Base-by-base conservation (phyloP, 345 rosid genomes). In the Euphorbia tirucalli region DNA sequence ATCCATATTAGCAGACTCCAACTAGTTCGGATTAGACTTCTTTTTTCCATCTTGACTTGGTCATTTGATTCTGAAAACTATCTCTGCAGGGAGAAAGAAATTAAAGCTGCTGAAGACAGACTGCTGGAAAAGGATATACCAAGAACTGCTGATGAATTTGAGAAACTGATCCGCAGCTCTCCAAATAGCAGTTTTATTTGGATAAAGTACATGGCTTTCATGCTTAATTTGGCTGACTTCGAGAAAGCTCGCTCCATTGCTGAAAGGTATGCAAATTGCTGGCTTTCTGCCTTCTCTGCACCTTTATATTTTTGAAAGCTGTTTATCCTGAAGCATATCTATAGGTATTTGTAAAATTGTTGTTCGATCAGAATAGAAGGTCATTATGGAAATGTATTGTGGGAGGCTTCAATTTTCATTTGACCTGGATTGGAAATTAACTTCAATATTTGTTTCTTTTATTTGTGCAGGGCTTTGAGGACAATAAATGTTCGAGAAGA, bases 161-260 rank as follows among this genome's bases (percentile, higher is more conserved):
- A 95, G 87, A 92, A 87, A 83, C 64, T 89, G 77, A 84, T 95
- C 76, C 92, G 93, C 78, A 87, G 86, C 86, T 92, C 97, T 74
- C 99, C 99, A 14, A 90, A 90, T 76, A 92, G 88, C 86, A 95
- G 99, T 79, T 90, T 89, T 71, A 80, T 88, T 75, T 95, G 99
- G 99, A 88, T 95, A 72, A 88, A 90, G 62, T 95, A 92, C 75
- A 88, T 95, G 96, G 91, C 89, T 50, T 89, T 87, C 77, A 81
- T 90, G 94, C 90, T 92, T 57, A 77, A 87, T 50, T 77, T 88
- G 84, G 91, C 92, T 72, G 89, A 92, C 78, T 73, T 88, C 11
- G 97, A 95, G 89, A 89, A 89, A 81, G 97, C 99, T 61, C 93
- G 99, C 14, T 84, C 93, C 24, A 84, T 90, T 22, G 96, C 96